Base-by-base conservation (phyloP, 176 grass and related monocot species). In the Oryza coarctata region DNA sequence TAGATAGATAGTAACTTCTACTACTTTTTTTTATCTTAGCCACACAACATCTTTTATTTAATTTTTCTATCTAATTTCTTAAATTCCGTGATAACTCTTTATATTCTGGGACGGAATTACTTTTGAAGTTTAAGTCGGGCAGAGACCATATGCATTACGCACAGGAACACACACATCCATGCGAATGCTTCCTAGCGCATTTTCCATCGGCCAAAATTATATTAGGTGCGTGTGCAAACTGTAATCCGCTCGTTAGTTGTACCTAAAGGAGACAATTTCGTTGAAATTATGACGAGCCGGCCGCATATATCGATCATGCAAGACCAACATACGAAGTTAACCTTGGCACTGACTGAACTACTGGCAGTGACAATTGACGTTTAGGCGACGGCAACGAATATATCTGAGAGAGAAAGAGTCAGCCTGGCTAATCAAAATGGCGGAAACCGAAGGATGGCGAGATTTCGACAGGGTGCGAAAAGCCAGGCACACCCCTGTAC, bases 371-470 rank as follows among this genome's bases (percentile, higher is more conserved):
- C 65, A 60, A 47, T 22, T 30, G 13, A 41, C 85, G 73, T 87
- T 22, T 25, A 31, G 52, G 35, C 8, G 9, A 63, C 73, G 65
- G 79, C 65, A 70, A 70, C 4, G 36, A 23, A 36, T 36, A 8
- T 11, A 11, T 66, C 69, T 5, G 62, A 9, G 29, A 9, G 29
- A 15, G 71, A 87, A 63, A 0, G 0, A 40, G 71, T 87, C 85
- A 76, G 10, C 9, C 17, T 5, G 13, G 34, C 63, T 14, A 63
- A 72, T 22, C 27, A 61, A 61, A 22, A 71, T 70, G 27, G 38
- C 20, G 25, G 71, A 86, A 86, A 81, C 67, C 70, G 61, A 81
- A 75, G 13, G 43, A 8, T n/a, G 71, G 36, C n/a, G 5, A 15
- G 44, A 65, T 27, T 33, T 75, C 20, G 71, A 62, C 63, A 68